These are phyloP conservation scores for Metschnikowia amazonensis DNA, from an alignment of 805 yeast genomes.

Conservation along the genomic window DNA sequence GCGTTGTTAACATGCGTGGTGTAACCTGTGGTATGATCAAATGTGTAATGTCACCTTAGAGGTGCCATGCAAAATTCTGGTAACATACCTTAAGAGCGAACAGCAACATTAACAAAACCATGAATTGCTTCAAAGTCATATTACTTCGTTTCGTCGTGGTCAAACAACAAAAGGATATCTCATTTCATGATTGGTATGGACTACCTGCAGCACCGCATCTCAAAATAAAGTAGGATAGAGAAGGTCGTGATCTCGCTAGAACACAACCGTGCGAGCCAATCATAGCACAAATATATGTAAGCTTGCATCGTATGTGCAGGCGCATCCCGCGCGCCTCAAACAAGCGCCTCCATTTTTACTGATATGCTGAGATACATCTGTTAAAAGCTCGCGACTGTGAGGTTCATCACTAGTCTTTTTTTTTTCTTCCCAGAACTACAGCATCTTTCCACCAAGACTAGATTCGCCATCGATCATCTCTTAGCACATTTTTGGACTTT, in stretches of 20 bases:
- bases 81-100: no score
- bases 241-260: background rate
- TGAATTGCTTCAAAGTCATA: no score
- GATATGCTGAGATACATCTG: slow-evolving; percentile 4
- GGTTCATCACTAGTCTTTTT: slow-evolving; percentile 1
- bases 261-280: background rate
- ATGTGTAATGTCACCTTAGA: no score
- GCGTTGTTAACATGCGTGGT: no score
- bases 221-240: background rate
- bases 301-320: background rate
- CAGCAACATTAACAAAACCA: no score
- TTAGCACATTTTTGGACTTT: background rate
- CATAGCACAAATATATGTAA: background rate
- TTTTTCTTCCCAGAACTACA: background rate
- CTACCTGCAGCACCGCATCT: background rate
- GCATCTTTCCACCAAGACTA: background rate
- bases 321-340: background rate
- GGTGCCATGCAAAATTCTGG: no score
- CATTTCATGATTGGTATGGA: background rate
- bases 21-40: no score
- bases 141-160: background rate
- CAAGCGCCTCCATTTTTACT: slow-evolving; percentile 2
- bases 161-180: background rate
- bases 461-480: background rate
- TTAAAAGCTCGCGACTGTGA: slow-evolving; percentile 4